phyloP scores from a whole-genome alignment of 208 protist genomes.

The Trypanosoma cruzi region DNA sequence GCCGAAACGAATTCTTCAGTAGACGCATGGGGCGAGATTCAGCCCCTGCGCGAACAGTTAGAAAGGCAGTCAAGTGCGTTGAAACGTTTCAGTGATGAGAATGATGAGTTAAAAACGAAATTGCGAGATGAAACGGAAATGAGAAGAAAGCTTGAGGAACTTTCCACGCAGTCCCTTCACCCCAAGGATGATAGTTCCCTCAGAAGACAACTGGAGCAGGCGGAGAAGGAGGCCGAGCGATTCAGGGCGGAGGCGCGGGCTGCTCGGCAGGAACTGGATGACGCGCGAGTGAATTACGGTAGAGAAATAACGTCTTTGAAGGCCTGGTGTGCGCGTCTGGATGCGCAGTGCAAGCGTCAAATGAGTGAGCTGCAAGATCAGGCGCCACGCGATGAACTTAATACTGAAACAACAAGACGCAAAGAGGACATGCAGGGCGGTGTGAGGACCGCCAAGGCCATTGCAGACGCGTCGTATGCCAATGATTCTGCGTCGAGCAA shows the following conservation, averaged over 20 bases:
- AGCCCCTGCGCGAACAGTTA: background rate
- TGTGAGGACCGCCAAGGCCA: background rate
- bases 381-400: constrained; percentile 17
- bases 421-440: constrained; percentile 1
- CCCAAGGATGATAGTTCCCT: background rate
- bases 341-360: constrained; percentile 40
- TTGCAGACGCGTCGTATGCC: background rate
- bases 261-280: constrained; percentile 35
- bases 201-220: constrained; percentile 11
- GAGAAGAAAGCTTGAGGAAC: constrained; percentile 23
- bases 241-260: constrained; percentile 29
- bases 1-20: background rate
- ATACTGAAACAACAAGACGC: background rate
- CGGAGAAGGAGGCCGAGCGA: constrained; percentile 5
- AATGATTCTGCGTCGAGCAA: background rate
- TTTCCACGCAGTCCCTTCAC: constrained; percentile 37
- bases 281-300: constrained; percentile 28
- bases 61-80: background rate
- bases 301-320: constrained; percentile 51
- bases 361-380: constrained; percentile 32
- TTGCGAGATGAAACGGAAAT: constrained; percentile 21
- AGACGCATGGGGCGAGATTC: background rate
- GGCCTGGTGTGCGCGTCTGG: constrained; percentile 47
- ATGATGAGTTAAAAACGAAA: background rate
- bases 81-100: constrained; percentile 5